These are phyloP conservation scores for Holtermanniella nyarrowii DNA, from an alignment of 768 basidiomycete species.

Conservation along the genomic window DNA sequence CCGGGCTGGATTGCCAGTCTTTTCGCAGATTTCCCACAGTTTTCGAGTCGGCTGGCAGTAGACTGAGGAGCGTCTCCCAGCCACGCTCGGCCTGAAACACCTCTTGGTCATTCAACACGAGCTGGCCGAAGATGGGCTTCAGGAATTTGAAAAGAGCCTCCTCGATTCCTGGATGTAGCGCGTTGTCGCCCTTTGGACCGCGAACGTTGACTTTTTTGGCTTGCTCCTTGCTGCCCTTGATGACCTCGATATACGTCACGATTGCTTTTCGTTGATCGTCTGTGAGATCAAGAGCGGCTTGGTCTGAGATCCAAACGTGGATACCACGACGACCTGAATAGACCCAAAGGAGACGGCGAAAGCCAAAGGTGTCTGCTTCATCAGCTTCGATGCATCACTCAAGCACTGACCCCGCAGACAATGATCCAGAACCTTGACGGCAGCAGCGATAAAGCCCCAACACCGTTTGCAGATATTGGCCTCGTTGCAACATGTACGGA, in stretches of 20 bases:
- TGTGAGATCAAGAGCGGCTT: conserved; percentile 73
- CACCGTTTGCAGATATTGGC: conserved; percentile 84
- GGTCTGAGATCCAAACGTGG: conserved; percentile 93
- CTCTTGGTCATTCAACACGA: conserved; percentile 74
- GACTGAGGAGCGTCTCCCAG: conserved; percentile 61
- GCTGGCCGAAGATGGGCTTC: conserved; percentile 50
- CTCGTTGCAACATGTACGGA: conserved; percentile 87
- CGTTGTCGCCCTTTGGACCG: conserved; percentile 32
- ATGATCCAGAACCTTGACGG: conserved; percentile 73
- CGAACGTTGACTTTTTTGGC: conserved; percentile 72
- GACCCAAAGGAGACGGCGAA: conserved; percentile 83
- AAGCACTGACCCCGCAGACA: conserved; percentile 51
- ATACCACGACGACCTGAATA: conserved; percentile 98
- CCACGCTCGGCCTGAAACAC: conserved; percentile 62
- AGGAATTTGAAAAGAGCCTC: conserved; percentile 50
- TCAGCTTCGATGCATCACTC: not conserved
- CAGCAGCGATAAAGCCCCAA: conserved; percentile 89
- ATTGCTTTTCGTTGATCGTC: conserved; percentile 82
- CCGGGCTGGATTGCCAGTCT: conserved; percentile 53
- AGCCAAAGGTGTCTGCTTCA: conserved; percentile 68
- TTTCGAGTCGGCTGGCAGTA: conserved; percentile 55
- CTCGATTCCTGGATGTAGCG: conserved; percentile 56
- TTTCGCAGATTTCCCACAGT: conserved; percentile 47
- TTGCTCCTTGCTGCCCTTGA: conserved; percentile 70
- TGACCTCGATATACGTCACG: conserved; percentile 75